phyloP scores from a whole-genome alignment of 495 filamentous ascomycete genomes.

The Aspergillus taichungensis region DNA sequence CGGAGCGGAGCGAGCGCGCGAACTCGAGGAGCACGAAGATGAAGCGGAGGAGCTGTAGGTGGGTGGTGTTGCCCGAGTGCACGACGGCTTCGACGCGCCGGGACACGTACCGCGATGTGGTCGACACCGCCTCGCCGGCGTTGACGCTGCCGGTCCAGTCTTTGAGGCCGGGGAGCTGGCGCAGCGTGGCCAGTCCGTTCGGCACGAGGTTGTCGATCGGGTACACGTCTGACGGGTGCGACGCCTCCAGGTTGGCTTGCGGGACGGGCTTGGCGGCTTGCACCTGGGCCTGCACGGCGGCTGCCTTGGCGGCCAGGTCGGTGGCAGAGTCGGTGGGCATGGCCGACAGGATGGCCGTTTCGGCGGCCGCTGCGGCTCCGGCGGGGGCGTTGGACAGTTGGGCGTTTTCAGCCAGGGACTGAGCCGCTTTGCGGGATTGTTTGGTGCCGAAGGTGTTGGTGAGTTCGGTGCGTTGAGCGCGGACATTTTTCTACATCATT shows the following conservation, averaged over 20 bases:
- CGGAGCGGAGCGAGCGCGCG: slow-evolving; percentile 34
- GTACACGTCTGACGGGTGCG: slow-evolving; percentile 76
- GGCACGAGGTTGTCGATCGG: slow-evolving; percentile 56
- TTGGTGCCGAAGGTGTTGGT: slow-evolving; percentile 90
- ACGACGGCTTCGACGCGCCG: slow-evolving; percentile 49
- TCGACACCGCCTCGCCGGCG: slow-evolving; percentile 42
- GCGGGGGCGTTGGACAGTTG: slow-evolving; percentile 46
- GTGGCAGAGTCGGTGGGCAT: slow-evolving; percentile 47
- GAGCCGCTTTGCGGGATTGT: slow-evolving; percentile 81
- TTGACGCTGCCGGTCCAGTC: slow-evolving; percentile 67
- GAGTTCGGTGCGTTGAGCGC: slow-evolving; percentile 57
- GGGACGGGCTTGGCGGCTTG: slow-evolving; percentile 73
- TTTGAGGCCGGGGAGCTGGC: slow-evolving; percentile 51
- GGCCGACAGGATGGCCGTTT: slow-evolving; percentile 52
- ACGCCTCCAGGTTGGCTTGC: slow-evolving; percentile 59
- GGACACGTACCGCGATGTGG: slow-evolving; percentile 59
- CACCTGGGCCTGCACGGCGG: slow-evolving; percentile 53
- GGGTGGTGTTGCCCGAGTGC: slow-evolving; percentile 44
- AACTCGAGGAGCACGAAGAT: slow-evolving; percentile 59
- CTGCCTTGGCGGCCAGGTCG: slow-evolving; percentile 52
- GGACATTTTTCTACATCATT: slow-evolving; percentile 39
- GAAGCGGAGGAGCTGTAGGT: slow-evolving; percentile 51
- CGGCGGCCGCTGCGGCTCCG: slow-evolving; percentile 44
- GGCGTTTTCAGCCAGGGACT: slow-evolving; percentile 68
- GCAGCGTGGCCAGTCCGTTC: slow-evolving; percentile 38